Evolutionary conservation across 257 asterid genomes (phyloP).

Genomic region (Solanum corneliomulleri): DNA sequence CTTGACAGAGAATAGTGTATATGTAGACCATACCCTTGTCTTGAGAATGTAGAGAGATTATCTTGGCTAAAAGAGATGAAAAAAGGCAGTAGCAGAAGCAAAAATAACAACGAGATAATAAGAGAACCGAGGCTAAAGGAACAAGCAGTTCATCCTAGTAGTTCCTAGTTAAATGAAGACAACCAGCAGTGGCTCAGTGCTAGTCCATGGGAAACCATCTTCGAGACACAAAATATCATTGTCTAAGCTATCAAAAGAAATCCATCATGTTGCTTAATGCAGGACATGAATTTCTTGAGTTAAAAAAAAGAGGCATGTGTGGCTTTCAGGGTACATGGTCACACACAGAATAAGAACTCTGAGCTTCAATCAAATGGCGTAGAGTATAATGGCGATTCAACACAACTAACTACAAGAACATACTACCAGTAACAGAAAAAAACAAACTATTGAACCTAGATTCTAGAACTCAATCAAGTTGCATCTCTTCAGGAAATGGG

Average conservation of each 20-base stretch:
- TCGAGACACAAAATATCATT: background rate
- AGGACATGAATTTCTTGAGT: background rate
- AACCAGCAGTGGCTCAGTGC: background rate
- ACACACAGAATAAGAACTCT: background rate
- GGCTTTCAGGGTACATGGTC: background rate
- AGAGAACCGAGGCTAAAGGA: background rate
- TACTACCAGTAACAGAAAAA: background rate
- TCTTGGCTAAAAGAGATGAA: too few species aligned
- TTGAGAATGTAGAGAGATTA: background rate
- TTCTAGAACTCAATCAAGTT: slow-evolving; percentile 19
- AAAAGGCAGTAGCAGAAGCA: background rate
- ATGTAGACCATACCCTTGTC: too few species aligned
- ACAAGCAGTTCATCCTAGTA: background rate
- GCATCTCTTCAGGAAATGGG: slow-evolving; percentile 52
- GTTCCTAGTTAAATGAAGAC: background rate
- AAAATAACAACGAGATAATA: too few species aligned
- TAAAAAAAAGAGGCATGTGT: background rate
- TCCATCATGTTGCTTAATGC: background rate
- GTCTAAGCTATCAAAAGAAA: background rate
- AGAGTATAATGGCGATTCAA: background rate
- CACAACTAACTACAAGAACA: background rate
- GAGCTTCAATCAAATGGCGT: background rate
- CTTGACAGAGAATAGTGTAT: too few species aligned
- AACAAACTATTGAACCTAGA: background rate
- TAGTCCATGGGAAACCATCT: background rate